Conservation (phyloP, 768 basidiomycete species). For the Tulasnella sp. region DNA sequence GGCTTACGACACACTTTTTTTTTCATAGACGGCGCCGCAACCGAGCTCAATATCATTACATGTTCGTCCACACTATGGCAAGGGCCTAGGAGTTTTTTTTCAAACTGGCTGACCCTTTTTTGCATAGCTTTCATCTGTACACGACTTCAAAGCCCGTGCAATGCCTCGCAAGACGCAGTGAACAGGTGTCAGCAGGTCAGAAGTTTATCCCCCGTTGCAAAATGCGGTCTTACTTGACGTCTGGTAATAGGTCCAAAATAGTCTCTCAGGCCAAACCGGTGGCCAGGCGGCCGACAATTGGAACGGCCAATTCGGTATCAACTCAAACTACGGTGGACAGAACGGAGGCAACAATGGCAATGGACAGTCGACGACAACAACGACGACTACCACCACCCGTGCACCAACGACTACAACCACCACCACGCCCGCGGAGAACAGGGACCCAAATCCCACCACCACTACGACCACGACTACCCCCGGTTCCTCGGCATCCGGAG, state of each 20-base stretch:
- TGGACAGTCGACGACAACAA: neutral
- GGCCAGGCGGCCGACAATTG: slow-evolving; percentile 23
- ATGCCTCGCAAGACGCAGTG: slow-evolving; percentile 15
- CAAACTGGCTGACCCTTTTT: neutral
- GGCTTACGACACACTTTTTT: neutral
- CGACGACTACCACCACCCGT: neutral
- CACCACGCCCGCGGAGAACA: neutral
- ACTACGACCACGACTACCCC: neutral
- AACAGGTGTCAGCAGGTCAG: slow-evolving; percentile 16
- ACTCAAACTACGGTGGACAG: slow-evolving; percentile 14
- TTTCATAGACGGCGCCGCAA: slow-evolving; percentile 26
- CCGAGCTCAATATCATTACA: slow-evolving; percentile 12
- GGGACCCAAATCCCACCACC: neutral
- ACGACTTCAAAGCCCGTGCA: slow-evolving; percentile 22
- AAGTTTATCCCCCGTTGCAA: neutral
- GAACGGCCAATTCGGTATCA: slow-evolving; percentile 21
- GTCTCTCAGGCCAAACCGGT: slow-evolving; percentile 13
- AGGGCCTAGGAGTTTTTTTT: neutral
- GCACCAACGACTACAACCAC: neutral
- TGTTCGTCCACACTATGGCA: neutral
- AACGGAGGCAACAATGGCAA: neutral
- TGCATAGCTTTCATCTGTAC: slow-evolving; percentile 29
- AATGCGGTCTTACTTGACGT: neutral
- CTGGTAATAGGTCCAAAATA: neutral
- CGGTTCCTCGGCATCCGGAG: neutral